Evolutionary conservation across 371 early-diverging fungal genomes (phyloP).

Genomic region (Mortierella sp.): DNA sequence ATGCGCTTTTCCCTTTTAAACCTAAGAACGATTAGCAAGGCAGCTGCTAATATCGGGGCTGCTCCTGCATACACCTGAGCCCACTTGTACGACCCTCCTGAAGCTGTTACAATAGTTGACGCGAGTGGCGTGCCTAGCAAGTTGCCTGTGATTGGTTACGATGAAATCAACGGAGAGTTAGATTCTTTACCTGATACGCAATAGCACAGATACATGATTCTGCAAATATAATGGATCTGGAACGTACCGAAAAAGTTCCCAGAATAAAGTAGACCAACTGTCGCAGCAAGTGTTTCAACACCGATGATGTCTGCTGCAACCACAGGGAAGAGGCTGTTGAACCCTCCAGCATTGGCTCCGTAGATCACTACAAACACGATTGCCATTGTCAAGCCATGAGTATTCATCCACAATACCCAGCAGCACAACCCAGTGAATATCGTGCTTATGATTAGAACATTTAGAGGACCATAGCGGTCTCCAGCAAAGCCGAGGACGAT

Average conservation of each 20-base stretch:
- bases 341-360: conserved; percentile 63
- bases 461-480: conserved; percentile 34
- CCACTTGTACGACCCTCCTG: conserved; percentile 24
- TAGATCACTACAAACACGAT: conserved; percentile 48
- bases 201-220: background rate
- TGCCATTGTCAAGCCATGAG: conserved; percentile 15
- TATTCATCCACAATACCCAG: conserved; percentile 21
- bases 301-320: conserved; percentile 64
- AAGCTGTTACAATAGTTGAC: conserved; percentile 44
- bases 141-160: conserved; percentile 45
- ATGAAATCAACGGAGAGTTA: too few relatives aligned
- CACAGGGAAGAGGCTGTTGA: conserved; percentile 60
- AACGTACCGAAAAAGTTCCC: conserved; percentile 55
- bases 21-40: conserved; percentile 17
- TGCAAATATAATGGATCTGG: background rate
- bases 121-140: conserved; percentile 57
- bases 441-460: conserved; percentile 22
- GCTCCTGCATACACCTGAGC: conserved; percentile 31
- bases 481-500: conserved; percentile 57
- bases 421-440: conserved; percentile 13
- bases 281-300: conserved; percentile 60
- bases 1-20: conserved; percentile 11
- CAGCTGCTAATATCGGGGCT: conserved; percentile 14
- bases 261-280: conserved; percentile 62
- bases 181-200: background rate